Percentiles rank a stretch among this genome's conserved stretches.
phyloP scores from a whole-genome alignment of 352 stramenopile species.

The Peronospora destructor region DNA sequence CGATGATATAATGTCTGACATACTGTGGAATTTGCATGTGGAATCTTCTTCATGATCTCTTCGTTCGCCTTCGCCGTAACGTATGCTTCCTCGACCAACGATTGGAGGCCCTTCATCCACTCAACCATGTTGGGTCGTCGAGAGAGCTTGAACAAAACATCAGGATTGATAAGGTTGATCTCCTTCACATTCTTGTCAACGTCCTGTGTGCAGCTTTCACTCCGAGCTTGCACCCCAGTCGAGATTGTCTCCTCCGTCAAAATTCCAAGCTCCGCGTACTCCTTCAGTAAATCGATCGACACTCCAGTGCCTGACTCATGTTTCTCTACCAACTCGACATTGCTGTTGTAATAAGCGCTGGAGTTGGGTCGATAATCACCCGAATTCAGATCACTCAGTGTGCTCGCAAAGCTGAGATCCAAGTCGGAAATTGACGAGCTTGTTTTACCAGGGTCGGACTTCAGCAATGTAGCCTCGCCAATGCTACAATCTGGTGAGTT shows the following conservation, averaged over 20 bases:
- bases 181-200: neutral
- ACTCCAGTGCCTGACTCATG: constrained; percentile 5
- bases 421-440: constrained; percentile 17
- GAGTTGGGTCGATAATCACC: constrained; percentile 6
- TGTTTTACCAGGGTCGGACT: constrained; percentile 7
- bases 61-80: constrained; percentile 38
- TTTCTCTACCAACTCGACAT: constrained; percentile 16
- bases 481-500: neutral
- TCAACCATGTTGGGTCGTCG: constrained; percentile 19
- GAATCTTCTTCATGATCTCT: constrained; percentile 32
- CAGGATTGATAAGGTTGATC: neutral
- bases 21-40: neutral
- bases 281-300: constrained; percentile 11
- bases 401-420: constrained; percentile 15
- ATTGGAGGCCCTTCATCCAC: constrained; percentile 38
- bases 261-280: constrained; percentile 12
- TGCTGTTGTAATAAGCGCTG: constrained; percentile 1
- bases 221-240: constrained; percentile 3
- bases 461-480: constrained; percentile 7
- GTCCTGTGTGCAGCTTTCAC: constrained; percentile 3
- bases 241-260: constrained; percentile 3
- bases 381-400: constrained; percentile 21
- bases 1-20: neutral
- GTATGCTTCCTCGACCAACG: constrained; percentile 34
- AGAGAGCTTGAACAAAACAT: constrained; percentile 6